A percentile compares a stretch with the other conserved stretches of the same genome.
These are phyloP conservation scores for Brettanomyces bruxellensis DNA, from an alignment of 805 yeast genomes.

Conservation along the genomic window DNA sequence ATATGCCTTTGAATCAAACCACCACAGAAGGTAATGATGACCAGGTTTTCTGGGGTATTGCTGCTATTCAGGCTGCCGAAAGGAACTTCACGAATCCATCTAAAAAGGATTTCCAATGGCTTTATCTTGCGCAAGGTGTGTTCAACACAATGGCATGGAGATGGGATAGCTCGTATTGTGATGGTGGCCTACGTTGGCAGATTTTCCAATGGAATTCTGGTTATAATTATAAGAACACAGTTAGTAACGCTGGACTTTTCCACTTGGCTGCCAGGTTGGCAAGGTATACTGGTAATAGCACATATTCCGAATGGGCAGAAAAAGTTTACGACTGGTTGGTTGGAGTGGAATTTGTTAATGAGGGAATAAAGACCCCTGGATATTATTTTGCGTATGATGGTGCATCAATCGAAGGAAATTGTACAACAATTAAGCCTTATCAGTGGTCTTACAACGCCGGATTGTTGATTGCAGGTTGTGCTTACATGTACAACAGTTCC, in stretches of 20 bases:
- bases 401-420: constrained; percentile 48
- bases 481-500: constrained; percentile 71
- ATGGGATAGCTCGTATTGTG: constrained; percentile 72
- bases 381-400: constrained; percentile 60
- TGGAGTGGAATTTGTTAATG: constrained; percentile 39
- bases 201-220: constrained; percentile 92
- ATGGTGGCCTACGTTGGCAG: constrained; percentile 95
- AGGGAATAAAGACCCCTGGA: constrained; percentile 14
- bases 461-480: constrained; percentile 66
- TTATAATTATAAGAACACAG: constrained; percentile 85
- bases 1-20: constrained; percentile 80
- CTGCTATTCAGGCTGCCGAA: constrained; percentile 89
- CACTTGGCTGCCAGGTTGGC: constrained; percentile 82
- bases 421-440: constrained; percentile 45
- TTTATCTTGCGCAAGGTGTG: constrained; percentile 76
- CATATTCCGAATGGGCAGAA: constrained; percentile 70
- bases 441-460: constrained; percentile 92
- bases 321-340: constrained; percentile 75
- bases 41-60: constrained; percentile 95
- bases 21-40: constrained; percentile 97
- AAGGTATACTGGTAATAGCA: constrained; percentile 65
- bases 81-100: constrained; percentile 71
- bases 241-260: constrained; percentile 85
- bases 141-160: constrained; percentile 84
- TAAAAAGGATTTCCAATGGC: constrained; percentile 61